phyloP scores from a whole-genome alignment of 2,329 filamentous ascomycete species.

The Colletotrichum destructivum region DNA sequence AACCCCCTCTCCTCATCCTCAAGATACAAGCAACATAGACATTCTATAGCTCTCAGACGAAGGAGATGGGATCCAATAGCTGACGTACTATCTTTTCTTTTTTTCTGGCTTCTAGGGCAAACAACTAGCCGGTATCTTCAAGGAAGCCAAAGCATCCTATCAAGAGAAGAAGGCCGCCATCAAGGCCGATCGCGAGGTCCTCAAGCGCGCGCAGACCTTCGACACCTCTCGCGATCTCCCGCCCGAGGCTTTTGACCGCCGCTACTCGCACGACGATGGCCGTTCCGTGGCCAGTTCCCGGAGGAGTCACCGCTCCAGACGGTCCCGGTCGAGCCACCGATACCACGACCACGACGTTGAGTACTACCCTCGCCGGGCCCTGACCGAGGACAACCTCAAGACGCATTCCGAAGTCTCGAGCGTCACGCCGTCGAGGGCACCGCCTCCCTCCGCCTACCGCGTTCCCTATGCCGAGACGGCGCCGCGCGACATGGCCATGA shows the following conservation, averaged over 20 bases:
- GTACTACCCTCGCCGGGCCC: conserved; percentile 52
- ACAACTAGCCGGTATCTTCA: conserved; percentile 91
- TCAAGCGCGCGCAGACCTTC: conserved; percentile 75
- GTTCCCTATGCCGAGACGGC: conserved; percentile 61
- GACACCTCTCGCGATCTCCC: conserved; percentile 52
- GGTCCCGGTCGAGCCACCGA: conserved; percentile 52
- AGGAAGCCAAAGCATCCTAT: conserved; percentile 91
- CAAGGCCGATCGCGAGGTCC: conserved; percentile 71
- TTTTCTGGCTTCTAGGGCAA: conserved; percentile 76
- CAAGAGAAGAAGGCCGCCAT: conserved; percentile 89
- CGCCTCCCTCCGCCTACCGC: conserved; percentile 56
- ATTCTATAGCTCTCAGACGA: conserved; percentile 21
- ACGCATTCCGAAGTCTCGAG: conserved; percentile 68
- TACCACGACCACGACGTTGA: conserved; percentile 44
- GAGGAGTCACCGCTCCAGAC: conserved; percentile 57
- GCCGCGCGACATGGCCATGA: conserved; percentile 59
- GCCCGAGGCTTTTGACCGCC: conserved; percentile 41
- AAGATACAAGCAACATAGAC: conserved; percentile 28
- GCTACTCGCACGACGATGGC: conserved; percentile 53
- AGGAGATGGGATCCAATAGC: conserved; percentile 13
- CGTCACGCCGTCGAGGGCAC: conserved; percentile 58
- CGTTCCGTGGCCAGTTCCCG: conserved; percentile 59
- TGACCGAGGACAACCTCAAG: conserved; percentile 69
- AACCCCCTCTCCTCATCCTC: conserved; percentile 19
- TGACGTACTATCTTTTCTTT: conserved; percentile 31